Base-by-base conservation (phyloP, 140 eudicot species). In the Ambrosia hybrid region DNA sequence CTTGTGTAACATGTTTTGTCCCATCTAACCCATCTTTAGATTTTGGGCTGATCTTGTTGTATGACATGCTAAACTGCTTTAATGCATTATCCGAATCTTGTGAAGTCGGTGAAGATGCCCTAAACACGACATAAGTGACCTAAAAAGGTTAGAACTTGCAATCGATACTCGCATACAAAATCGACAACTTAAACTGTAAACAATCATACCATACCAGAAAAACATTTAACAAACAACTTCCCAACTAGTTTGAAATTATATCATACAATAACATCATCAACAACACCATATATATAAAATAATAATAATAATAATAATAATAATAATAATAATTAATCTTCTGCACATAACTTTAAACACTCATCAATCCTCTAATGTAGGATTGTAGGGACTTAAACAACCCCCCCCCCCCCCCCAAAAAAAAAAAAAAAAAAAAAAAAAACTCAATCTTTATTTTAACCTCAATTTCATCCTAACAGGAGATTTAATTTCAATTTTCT, bases 51-150 rank as follows among this genome's bases (percentile, higher is more conserved):
- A 78, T 78, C 74, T 76, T 85, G 74, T 87, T 81, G 76, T 89
- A 92, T 3, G 98, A 87, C 90, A 89, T 75, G 78, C 79, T 89
- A 72, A 87, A 79, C 56, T 85, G 82, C 80, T 92, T 85, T 37
- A 73, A 65, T 3, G 60, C 84, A 76, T 80, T 56, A 38, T 46
- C 75, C 30, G 59, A 43, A 79, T 73, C 83, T 70, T 73, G 82
- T 30, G 61, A 68, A 70, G 57, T 51, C 57, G 67, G 78, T 48
- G 89, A 68, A 9, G 85, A 77, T 69, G 34, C 38, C 88, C 97
- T 91, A 81, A 67, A 80, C 64, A 15, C 63, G 57, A 39, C 65
- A 73, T 72, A 17, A 65, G 72, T 5, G 17, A 13, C 26, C 73
- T 12, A 65, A 64, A 62, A 55, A 65, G 59, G 64, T 78, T 36